Evolutionary conservation across 352 stramenopile genomes (phyloP).

Genomic region (Pythium guiyangense): DNA sequence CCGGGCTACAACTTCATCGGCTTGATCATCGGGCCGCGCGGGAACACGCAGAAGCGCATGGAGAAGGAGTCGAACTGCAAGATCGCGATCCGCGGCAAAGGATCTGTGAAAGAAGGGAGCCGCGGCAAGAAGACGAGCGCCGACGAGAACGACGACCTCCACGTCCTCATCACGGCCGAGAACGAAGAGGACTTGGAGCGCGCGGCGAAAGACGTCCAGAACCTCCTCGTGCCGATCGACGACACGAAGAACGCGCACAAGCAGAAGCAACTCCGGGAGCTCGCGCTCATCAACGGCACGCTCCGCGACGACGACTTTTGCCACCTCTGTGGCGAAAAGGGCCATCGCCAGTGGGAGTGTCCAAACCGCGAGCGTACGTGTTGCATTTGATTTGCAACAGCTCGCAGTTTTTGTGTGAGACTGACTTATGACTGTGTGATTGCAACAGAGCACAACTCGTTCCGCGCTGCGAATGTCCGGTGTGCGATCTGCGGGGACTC

Average conservation of each 20-base stretch:
- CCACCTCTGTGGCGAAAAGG: constrained; percentile 97
- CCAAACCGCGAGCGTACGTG: constrained; percentile 82
- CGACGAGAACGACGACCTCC: constrained; percentile 96
- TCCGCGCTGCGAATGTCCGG: constrained; percentile 88
- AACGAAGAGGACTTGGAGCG: constrained; percentile 83
- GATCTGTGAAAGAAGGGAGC: constrained; percentile 96
- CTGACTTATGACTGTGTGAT: constrained; percentile 12
- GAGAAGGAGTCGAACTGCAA: constrained; percentile 98
- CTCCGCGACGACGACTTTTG: constrained; percentile 97
- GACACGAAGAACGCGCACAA: constrained; percentile 96
- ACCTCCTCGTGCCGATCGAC: constrained; percentile 90
- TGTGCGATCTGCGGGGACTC: constrained; percentile 98
- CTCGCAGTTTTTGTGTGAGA: background rate
- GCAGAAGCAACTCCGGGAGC: constrained; percentile 96
- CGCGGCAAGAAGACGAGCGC: constrained; percentile 90
- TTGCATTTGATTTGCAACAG: constrained; percentile 10
- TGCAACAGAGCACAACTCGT: constrained; percentile 33
- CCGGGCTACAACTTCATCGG: constrained; percentile 99
- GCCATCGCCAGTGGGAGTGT: constrained; percentile 97
- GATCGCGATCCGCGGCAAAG: constrained; percentile 97
- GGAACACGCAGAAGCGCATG: constrained; percentile 99
- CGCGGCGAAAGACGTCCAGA: constrained; percentile 86
- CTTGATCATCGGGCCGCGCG: constrained; percentile 98
- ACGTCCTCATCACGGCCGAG: constrained; percentile 93
- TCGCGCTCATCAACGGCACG: constrained; percentile 99